A percentile compares a stretch with the other conserved stretches of the same genome.
phyloP scores from a whole-genome alignment of 1,139 yeast genomes.

The Kazachstania sp. region DNA sequence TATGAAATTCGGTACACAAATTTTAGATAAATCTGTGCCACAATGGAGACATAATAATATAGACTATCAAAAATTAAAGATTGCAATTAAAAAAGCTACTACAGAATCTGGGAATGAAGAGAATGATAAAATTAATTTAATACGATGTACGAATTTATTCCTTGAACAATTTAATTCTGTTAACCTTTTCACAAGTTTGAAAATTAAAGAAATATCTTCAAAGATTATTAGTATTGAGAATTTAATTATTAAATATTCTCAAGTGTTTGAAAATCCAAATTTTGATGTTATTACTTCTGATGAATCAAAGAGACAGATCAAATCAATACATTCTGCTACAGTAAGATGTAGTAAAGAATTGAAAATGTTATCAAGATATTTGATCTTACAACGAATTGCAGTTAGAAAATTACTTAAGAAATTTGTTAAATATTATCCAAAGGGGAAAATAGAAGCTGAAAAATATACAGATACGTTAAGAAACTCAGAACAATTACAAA shows the following conservation, averaged over 20 bases:
- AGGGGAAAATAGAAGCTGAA: constrained; percentile 27
- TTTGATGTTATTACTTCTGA: not conserved
- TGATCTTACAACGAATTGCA: constrained; percentile 75
- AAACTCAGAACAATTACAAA: constrained; percentile 26
- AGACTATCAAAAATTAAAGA: constrained; percentile 71
- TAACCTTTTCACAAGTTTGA: constrained; percentile 24
- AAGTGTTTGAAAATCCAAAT: constrained; percentile 1
- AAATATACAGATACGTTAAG: constrained; percentile 31
- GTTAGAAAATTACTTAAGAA: constrained; percentile 74
- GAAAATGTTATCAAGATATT: constrained; percentile 64
- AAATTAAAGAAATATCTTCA: constrained; percentile 26
- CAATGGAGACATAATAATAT: constrained; percentile 83
- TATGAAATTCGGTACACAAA: constrained; percentile 84
- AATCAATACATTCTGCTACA: constrained; percentile 14
- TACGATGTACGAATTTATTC: constrained; percentile 22
- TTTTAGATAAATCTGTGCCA: constrained; percentile 67
- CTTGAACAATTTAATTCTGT: constrained; percentile 31
- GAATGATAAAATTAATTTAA: constrained; percentile 17
- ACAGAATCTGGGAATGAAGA: constrained; percentile 16
- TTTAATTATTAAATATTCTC: constrained; percentile 8
- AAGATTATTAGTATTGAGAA: constrained; percentile 25
- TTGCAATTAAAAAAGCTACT: constrained; percentile 47
- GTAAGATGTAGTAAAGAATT: constrained; percentile 36
- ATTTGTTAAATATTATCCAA: constrained; percentile 51
- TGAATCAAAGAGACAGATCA: constrained; percentile 11